A percentile compares a stretch with the other conserved stretches of the same genome.
Evolutionary conservation across 169 alveolate species (phyloP).

Genomic region (Babesia divergens): DNA sequence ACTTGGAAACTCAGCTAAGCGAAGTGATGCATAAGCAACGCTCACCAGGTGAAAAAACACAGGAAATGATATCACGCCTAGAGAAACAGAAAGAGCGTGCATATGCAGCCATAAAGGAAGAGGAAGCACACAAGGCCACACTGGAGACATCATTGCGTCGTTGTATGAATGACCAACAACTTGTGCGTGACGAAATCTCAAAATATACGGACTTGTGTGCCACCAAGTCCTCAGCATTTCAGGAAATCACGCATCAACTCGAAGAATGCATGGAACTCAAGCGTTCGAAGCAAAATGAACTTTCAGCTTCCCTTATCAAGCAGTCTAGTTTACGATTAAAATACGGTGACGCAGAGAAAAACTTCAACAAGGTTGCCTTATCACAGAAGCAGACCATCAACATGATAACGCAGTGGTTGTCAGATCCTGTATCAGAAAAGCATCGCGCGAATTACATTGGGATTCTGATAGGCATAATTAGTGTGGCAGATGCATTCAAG

Average conservation of each 20-base stretch:
- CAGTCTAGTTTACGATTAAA: constrained; percentile 24
- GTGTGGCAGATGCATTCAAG: constrained; percentile 37
- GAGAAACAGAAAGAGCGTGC: constrained; percentile 19
- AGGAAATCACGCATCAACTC: background rate
- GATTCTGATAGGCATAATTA: constrained; percentile 29
- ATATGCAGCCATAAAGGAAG: constrained; percentile 9
- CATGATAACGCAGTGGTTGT: constrained; percentile 4
- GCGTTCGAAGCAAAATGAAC: constrained; percentile 39
- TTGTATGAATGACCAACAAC: constrained; percentile 19
- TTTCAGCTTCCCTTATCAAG: constrained; percentile 7
- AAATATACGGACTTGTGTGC: background rate
- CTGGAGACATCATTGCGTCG: background rate
- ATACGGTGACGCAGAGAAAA: constrained; percentile 26
- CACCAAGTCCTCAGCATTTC: background rate
- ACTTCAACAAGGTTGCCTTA: constrained; percentile 30
- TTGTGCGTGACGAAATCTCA: background rate
- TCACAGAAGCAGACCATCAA: constrained; percentile 20
- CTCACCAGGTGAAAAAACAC: constrained; percentile 18
- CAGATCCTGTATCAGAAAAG: background rate
- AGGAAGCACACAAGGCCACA: constrained; percentile 3
- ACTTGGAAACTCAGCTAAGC: constrained; percentile 17
- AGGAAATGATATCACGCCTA: background rate
- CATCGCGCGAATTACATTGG: constrained; percentile 38
- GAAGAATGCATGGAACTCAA: constrained; percentile 9
- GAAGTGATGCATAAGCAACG: constrained; percentile 27